Evolutionary conservation across 805 yeast species (phyloP), one percentile per base, ranked within the genome.

Genomic region (Maudiozyma bulderi): DNA sequence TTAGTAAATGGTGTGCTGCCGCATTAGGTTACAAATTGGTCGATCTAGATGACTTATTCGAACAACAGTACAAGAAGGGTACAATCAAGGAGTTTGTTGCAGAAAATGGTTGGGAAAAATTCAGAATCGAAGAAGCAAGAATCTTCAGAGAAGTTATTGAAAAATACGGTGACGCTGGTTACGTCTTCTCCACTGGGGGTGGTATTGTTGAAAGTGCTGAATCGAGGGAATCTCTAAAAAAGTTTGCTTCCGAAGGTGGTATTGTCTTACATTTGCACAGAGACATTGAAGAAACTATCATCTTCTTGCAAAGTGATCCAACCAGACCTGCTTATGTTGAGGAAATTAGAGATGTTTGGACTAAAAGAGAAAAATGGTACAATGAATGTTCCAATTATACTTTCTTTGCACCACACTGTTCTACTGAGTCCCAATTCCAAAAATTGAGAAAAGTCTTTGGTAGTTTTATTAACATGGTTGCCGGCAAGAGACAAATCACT

Each of bases 121-220:
- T 93, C 75, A 80, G 99, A 52, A 70, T 64, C 30, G 67, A 72
- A 47, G 99, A 93, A 65, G 57, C 76, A 6, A 69, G 67, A 40
- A 68, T 85, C 41, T 76, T 86, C 53, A 66, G 73, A 45, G 76
- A 78, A 44, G 70, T 74, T 32, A 53, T 62, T 3, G 50, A 56
- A 5, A 57, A 62, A 10, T 62, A 70, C 49, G 71, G 75, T 3
- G 61, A 64, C 14, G 64, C 71, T 32, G 84, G 84, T 5, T 73
- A 81, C 58, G 85, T 91, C 26, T 75, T 91, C 48, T 86, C 98
- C 0, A 86, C 96, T 45, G 99, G 99, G 34, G 99, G 99, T 42
- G 99, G 99, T 8, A 74, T 93, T 52, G 95, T 93, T 30, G 98
- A 91, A 67, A 76, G 76, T 39, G 73, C 73, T 7, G 75, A 66